Conservation (phyloP, 169 alveolate genomes). For the Babesia caballi region DNA sequence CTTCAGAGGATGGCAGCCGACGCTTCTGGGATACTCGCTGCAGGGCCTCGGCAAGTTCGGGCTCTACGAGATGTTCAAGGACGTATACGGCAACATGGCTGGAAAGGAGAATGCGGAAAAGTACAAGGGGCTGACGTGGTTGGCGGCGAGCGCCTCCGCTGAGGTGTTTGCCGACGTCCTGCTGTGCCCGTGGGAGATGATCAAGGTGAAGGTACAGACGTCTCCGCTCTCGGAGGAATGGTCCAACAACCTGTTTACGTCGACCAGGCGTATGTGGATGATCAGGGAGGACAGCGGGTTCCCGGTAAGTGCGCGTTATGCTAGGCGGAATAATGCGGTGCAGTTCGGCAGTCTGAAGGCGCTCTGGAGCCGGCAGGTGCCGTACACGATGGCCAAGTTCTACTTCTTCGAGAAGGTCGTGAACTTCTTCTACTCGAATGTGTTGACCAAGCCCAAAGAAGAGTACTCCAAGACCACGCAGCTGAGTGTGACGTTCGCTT, state of each 20-base stretch:
- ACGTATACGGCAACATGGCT: slow-evolving; percentile 80
- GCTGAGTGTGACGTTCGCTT: slow-evolving; percentile 90
- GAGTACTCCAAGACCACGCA: slow-evolving; percentile 86
- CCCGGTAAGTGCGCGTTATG: slow-evolving; percentile 77
- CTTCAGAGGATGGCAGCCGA: slow-evolving; percentile 96
- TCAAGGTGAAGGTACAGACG: slow-evolving; percentile 91
- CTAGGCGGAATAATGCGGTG: not conserved
- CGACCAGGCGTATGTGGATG: slow-evolving; percentile 78
- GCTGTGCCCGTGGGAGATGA: slow-evolving; percentile 97
- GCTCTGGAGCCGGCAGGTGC: slow-evolving; percentile 92
- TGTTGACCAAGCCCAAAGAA: slow-evolving; percentile 86
- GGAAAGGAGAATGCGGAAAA: slow-evolving; percentile 86
- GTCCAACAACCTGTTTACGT: slow-evolving; percentile 80
- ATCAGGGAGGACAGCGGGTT: slow-evolving; percentile 79
- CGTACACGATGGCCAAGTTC: slow-evolving; percentile 98
- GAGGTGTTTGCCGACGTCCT: slow-evolving; percentile 96
- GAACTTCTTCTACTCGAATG: slow-evolving; percentile 84
- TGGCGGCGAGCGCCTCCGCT: slow-evolving; percentile 97
- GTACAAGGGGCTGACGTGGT: slow-evolving; percentile 90
- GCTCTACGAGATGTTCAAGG: slow-evolving; percentile 96
- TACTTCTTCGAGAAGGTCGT: slow-evolving; percentile 93
- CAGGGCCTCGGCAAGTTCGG: slow-evolving; percentile 98
- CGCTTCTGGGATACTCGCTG: slow-evolving; percentile 93
- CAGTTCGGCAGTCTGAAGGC: slow-evolving; percentile 87
- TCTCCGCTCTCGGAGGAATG: slow-evolving; percentile 80